Evolutionary conservation across 108 stramenopile species (phyloP).

Genomic region (Fistulifera pelliculosa): DNA sequence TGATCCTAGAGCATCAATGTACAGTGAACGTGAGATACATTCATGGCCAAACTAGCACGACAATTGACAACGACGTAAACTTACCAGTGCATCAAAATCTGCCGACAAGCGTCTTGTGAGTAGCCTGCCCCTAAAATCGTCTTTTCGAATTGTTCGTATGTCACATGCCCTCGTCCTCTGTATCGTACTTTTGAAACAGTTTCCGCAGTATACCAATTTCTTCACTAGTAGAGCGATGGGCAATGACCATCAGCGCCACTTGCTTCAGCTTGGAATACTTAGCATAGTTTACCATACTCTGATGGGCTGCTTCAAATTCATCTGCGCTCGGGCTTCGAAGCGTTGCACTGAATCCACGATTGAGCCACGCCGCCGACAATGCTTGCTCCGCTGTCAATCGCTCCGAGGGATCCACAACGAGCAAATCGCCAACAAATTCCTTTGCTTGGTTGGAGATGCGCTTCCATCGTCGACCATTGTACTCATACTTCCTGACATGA

Average conservation of each 20-base stretch:
- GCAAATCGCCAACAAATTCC: conserved; percentile 26
- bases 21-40: conserved; percentile 34
- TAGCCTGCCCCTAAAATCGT: conserved; percentile 48
- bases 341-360: conserved; percentile 28
- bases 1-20: conserved; percentile 39
- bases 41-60: no score
- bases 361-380: conserved; percentile 8
- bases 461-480: conserved; percentile 29
- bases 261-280: conserved; percentile 40
- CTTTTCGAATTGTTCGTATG: conserved; percentile 51
- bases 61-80: no score
- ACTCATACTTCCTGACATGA: conserved; percentile 29
- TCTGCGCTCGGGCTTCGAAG: conserved; percentile 25
- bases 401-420: conserved; percentile 24
- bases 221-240: conserved; percentile 49
- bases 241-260: conserved; percentile 57
- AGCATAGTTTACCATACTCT: conserved; percentile 38
- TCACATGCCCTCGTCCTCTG: conserved; percentile 41
- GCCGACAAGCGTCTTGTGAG: conserved; percentile 56
- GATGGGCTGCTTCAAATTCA: conserved; percentile 30
- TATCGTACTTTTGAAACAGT: conserved; percentile 47
- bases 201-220: conserved; percentile 49
- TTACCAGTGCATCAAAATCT: conserved; percentile 38
- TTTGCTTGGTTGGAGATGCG: conserved; percentile 32
- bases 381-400: conserved; percentile 16